Evolutionary conservation across 192 early-diverging fungal species (phyloP).

Genomic region (Coemansia sp.): DNA sequence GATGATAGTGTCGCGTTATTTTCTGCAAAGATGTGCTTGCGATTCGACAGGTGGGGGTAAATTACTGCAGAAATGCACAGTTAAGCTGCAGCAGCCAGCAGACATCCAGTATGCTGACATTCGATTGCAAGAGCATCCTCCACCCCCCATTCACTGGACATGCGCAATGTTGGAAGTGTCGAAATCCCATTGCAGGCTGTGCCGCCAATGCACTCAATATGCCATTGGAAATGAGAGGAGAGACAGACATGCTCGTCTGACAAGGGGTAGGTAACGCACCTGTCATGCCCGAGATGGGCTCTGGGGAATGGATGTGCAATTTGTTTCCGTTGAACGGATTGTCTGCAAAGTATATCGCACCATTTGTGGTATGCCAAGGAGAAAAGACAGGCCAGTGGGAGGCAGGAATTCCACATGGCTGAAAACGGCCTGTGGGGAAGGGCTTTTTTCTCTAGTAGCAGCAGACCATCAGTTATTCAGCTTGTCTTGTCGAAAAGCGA

Average conservation of each 20-base stretch:
- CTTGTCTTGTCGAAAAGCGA: not conserved
- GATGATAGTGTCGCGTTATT: not conserved
- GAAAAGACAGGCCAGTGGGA: not conserved
- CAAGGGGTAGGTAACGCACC: not conserved
- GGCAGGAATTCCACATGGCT: not conserved
- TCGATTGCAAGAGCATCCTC: slow-evolving; percentile 3
- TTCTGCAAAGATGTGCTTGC: not conserved
- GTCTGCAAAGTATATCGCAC: not conserved
- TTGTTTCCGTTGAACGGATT: slow-evolving; percentile 3
- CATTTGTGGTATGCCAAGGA: not conserved
- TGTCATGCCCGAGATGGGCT: not conserved
- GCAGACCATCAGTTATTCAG: not conserved
- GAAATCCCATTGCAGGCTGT: not conserved
- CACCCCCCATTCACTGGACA: not conserved
- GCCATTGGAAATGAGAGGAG: not conserved
- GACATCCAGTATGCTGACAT: not conserved
- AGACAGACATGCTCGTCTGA: not conserved
- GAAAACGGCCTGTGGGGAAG: not conserved
- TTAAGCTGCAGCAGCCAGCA: slow-evolving; percentile 6
- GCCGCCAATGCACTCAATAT: too few relatives aligned
- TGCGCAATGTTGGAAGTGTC: not conserved
- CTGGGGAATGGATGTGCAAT: not conserved
- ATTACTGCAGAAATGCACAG: slow-evolving; percentile 14
- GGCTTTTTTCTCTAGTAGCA: not conserved
- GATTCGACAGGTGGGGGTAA: slow-evolving; percentile 8